phyloP scores from a whole-genome alignment of 75 land plant genomes.

The Picea glauca region DNA sequence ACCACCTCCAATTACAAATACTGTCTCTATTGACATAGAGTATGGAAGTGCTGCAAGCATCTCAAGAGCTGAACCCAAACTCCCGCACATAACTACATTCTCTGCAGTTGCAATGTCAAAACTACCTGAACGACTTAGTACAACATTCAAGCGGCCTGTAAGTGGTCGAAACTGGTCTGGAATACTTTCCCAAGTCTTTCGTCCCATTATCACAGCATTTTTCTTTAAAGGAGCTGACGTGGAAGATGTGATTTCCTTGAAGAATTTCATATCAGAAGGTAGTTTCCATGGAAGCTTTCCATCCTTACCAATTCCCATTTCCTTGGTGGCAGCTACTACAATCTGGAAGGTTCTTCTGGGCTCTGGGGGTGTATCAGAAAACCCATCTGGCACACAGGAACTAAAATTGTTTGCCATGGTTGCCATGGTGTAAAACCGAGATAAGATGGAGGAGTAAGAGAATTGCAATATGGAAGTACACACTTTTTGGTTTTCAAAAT shows the following conservation, averaged over 20 bases:
- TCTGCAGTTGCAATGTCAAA: constrained; percentile 38
- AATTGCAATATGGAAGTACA: too few species aligned
- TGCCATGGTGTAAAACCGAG: too few species aligned
- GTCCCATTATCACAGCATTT: constrained; percentile 96
- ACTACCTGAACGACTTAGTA: constrained; percentile 68
- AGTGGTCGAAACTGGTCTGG: constrained; percentile 70
- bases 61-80: constrained; percentile 66
- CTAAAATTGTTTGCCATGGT: not conserved
- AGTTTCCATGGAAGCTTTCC: constrained; percentile 88
- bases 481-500: too few species aligned
- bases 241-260: constrained; percentile 64
- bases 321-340: constrained; percentile 74
- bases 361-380: constrained; percentile 16
- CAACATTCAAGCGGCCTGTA: constrained; percentile 88
- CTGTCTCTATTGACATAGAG: constrained; percentile 58
- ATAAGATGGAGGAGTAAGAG: too few species aligned
- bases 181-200: constrained; percentile 90
- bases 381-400: constrained; percentile 16
- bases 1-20: constrained; percentile 95
- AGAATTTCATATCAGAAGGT: constrained; percentile 77
- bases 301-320: constrained; percentile 85
- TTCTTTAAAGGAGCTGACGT: constrained; percentile 57
- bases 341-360: constrained; percentile 66
- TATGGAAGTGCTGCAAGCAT: constrained; percentile 73
- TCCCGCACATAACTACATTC: constrained; percentile 62